Percentiles rank a stretch among this genome's conserved stretches.
Conservation (phyloP, 208 protist genomes). For the Leishmania tropica region DNA sequence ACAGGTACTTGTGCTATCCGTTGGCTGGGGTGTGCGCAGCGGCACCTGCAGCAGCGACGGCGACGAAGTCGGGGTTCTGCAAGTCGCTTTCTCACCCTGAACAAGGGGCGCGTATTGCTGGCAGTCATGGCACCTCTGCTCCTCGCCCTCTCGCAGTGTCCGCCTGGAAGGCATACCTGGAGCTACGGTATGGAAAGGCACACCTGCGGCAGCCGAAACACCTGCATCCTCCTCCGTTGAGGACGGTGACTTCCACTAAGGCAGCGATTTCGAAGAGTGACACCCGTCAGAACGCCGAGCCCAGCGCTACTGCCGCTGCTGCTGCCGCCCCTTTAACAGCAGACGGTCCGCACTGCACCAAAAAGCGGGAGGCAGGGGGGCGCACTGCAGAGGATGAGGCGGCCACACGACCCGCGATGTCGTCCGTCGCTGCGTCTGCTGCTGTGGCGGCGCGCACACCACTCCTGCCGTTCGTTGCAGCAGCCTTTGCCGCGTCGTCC, state of each 20-base stretch:
- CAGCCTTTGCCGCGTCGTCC: not conserved
- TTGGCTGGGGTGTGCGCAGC: conserved; percentile 18
- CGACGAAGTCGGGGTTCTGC: not conserved
- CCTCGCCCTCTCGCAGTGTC: conserved; percentile 3
- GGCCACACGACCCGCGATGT: not conserved
- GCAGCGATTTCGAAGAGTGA: not conserved
- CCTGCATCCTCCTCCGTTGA: not conserved
- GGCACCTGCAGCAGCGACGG: not conserved
- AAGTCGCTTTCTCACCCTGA: not conserved
- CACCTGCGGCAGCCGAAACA: not conserved
- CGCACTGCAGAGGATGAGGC: not conserved
- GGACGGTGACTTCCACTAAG: not conserved
- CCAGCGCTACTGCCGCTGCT: not conserved
- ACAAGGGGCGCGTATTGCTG: not conserved
- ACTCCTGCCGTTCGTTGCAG: not conserved
- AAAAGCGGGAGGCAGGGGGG: not conserved
- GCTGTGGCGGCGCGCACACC: not conserved
- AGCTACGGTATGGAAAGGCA: conserved; percentile 17
- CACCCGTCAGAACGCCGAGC: not conserved
- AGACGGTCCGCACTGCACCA: not conserved
- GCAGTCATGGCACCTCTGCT: not conserved
- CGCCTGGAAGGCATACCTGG: conserved; percentile 20
- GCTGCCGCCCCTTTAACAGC: not conserved
- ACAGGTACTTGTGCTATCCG: conserved; percentile 24
- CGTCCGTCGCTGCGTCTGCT: not conserved